Evolutionary conservation across 2,329 filamentous ascomycete species (phyloP).

Genomic region (Curvularia sp.): DNA sequence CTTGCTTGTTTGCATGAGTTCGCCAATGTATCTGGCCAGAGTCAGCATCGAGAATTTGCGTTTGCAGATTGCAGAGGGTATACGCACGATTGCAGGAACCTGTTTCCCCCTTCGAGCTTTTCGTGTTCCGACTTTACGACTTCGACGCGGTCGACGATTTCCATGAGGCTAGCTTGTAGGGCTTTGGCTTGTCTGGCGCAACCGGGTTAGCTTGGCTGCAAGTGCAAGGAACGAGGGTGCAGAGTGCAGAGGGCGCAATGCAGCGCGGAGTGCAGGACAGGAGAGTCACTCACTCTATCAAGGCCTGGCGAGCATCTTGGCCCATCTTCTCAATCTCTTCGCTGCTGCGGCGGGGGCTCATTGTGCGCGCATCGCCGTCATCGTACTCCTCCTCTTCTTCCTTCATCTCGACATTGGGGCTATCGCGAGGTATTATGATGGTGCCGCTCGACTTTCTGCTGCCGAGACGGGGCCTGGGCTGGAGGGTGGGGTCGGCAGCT

Average conservation of each 20-base stretch:
- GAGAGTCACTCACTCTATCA: slow-evolving; percentile 63
- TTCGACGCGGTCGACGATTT: slow-evolving; percentile 92
- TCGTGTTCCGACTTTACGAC: slow-evolving; percentile 93
- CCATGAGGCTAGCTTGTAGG: slow-evolving; percentile 86
- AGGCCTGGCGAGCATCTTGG: slow-evolving; percentile 73
- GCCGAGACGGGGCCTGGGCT: slow-evolving; percentile 69
- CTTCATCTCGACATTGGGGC: slow-evolving; percentile 72
- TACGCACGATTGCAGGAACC: slow-evolving; percentile 77
- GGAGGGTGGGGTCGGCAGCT: slow-evolving; percentile 55
- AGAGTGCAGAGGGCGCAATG: neutral
- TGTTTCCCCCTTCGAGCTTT: slow-evolving; percentile 96
- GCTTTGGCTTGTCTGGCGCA: slow-evolving; percentile 78
- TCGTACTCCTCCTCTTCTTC: slow-evolving; percentile 79
- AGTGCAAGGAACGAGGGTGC: neutral
- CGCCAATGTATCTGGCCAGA: slow-evolving; percentile 82
- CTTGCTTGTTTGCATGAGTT: slow-evolving; percentile 81
- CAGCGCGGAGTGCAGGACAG: neutral
- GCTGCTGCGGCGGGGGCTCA: slow-evolving; percentile 91
- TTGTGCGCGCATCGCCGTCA: slow-evolving; percentile 86
- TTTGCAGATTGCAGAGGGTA: neutral
- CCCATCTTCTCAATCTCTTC: slow-evolving; percentile 89
- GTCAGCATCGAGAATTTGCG: slow-evolving; percentile 21
- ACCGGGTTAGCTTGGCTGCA: slow-evolving; percentile 18
- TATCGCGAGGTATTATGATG: slow-evolving; percentile 81
- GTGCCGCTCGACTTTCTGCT: slow-evolving; percentile 82